A percentile compares a stretch with the other conserved stretches of the same genome.
Evolutionary conservation across 2,329 filamentous ascomycete species (phyloP).

Genomic region (Cadophora gregata): DNA sequence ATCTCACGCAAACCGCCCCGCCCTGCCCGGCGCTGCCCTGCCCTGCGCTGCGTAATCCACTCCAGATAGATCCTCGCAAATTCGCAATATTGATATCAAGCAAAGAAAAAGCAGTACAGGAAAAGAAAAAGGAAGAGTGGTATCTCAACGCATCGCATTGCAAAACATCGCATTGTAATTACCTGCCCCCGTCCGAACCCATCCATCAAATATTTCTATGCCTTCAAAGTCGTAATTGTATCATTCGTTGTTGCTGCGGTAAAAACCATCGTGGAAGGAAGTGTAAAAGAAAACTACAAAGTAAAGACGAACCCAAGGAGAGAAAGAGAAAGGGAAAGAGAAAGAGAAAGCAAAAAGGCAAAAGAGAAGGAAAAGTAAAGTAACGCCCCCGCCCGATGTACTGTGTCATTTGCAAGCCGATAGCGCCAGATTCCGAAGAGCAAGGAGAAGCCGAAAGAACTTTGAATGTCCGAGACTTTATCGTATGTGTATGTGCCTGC

Average conservation of each 20-base stretch:
- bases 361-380: too few species aligned
- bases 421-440: neutral
- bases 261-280: neutral
- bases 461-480: neutral
- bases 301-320: too few species aligned
- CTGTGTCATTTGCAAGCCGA: neutral
- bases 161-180: neutral
- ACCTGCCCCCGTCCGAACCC: too few species aligned
- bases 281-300: neutral
- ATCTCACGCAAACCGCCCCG: too few species aligned
- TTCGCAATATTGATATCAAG: neutral
- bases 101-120: too few species aligned
- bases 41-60: too few species aligned
- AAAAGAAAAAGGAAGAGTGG: conserved; percentile 4
- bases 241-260: neutral
- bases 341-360: too few species aligned
- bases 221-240: neutral
- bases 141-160: conserved; percentile 7
- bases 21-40: too few species aligned
- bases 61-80: too few species aligned
- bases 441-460: neutral
- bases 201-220: too few species aligned
- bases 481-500: neutral
- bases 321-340: too few species aligned
- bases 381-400: too few species aligned